Evolutionary conservation across 768 basidiomycete genomes (phyloP), one percentile per base, ranked within the genome.

Genomic region (Russula sp.): DNA sequence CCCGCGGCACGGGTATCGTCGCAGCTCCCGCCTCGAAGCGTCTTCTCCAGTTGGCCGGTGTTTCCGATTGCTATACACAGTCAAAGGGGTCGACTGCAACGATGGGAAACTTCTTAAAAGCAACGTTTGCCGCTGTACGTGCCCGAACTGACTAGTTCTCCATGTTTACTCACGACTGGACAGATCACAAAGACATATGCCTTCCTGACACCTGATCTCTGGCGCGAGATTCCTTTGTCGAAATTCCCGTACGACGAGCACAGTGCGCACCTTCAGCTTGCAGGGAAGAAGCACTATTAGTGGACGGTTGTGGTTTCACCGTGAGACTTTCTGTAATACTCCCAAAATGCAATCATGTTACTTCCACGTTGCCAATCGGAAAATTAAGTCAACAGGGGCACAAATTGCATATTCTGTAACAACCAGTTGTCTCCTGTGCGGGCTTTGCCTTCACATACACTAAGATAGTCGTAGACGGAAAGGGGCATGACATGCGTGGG

Each of bases 51-150:
- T 84, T 98, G 71, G 97, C 97, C 72, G 97, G 97, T 83, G 86
- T 99, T 67, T 86, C 95, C 79, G 97, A 99, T 77, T 87, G 85
- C 74, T 99, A 99, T 84, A 98, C 96, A 60, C 93, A 96, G 77
- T 88, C 96, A 59, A 96, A 94, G 79, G 97, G 97, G 73, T 95
- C 92, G 69, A 99, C 97, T 51, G 94, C 96, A 32, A 99, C 97
- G 64, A 94, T 94, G 92, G 93, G 93, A 73, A 96, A 96, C 80
- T 96, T 98, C 85, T 86, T 97, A 79, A 97, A 98, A 78, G 95
- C 94, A 59, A 95, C 94, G 55, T 95, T 97, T 72, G 89, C 84
- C 73, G 91, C 92, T 42, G 91, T 94, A 75, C 56, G 89, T 80
- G 1, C 57, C 54, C 55, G 34, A 56, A 6, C 37, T 42, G 53